Evolutionary conservation across 1,139 yeast genomes (phyloP).

Genomic region (Debaryomyces robertsiae): DNA sequence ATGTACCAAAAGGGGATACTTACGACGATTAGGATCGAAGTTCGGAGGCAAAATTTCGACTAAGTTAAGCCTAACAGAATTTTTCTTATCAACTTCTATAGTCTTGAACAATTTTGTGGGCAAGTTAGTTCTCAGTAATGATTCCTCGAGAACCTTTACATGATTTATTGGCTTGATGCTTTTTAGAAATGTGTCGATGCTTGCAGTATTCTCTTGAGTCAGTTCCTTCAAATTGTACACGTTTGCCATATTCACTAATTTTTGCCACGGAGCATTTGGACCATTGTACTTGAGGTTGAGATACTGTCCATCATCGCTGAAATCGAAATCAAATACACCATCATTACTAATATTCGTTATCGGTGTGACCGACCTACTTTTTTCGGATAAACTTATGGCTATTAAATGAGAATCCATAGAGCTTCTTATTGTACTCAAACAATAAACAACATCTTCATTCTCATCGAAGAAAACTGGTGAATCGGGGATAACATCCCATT

Average conservation of each 20-base stretch:
- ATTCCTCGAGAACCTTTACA: slow-evolving; percentile 26
- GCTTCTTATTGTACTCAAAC: slow-evolving; percentile 54
- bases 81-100: slow-evolving; percentile 37
- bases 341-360: slow-evolving; percentile 28
- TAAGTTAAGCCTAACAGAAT: slow-evolving; percentile 57
- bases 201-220: slow-evolving; percentile 10
- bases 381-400: slow-evolving; percentile 25
- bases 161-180: slow-evolving; percentile 35
- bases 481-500: slow-evolving; percentile 69
- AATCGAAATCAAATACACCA: slow-evolving; percentile 37
- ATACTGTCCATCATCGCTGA: slow-evolving; percentile 60
- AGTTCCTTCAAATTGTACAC: slow-evolving; percentile 25
- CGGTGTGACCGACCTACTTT: slow-evolving; percentile 14
- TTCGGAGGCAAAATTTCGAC: slow-evolving; percentile 76
- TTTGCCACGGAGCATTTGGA: slow-evolving; percentile 69
- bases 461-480: slow-evolving; percentile 59
- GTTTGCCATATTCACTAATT: slow-evolving; percentile 49
- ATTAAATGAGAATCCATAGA: slow-evolving; percentile 35
- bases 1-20: slow-evolving; percentile 79
- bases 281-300: slow-evolving; percentile 59
- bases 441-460: slow-evolving; percentile 57
- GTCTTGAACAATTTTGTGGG: slow-evolving; percentile 59
- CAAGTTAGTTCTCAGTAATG: slow-evolving; percentile 40
- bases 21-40: slow-evolving; percentile 52
- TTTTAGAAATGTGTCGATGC: slow-evolving; percentile 20